Conservation (phyloP, 257 asterid species). For the Nicotiana sylvestris region DNA sequence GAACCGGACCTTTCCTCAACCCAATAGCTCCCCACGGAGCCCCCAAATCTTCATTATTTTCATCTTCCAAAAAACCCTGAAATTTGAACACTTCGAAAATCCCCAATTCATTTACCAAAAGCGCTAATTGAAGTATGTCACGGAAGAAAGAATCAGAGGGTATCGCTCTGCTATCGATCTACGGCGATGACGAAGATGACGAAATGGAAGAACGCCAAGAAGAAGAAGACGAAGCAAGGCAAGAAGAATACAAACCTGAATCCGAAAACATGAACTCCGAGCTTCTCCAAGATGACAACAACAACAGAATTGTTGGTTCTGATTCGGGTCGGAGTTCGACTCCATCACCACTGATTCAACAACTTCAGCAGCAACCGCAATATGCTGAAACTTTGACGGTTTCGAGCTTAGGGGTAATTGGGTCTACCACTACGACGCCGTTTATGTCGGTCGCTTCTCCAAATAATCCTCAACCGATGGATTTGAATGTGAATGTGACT, state of each 20-base stretch:
- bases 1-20: neutral
- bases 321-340: constrained; percentile 26
- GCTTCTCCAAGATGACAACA: constrained; percentile 22
- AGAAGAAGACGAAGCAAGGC: constrained; percentile 19
- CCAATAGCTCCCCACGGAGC: neutral
- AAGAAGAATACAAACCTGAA: constrained; percentile 19
- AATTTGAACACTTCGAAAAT: neutral
- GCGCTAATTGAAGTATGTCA: constrained; percentile 20
- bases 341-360: constrained; percentile 13
- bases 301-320: constrained; percentile 2
- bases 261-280: constrained; percentile 17
- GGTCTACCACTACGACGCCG: constrained; percentile 43
- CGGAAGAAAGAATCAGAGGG: constrained; percentile 82
- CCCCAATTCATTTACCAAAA: neutral
- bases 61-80: neutral
- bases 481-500: constrained; percentile 11
- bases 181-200: constrained; percentile 72
- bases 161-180: constrained; percentile 80
- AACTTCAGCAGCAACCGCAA: constrained; percentile 30
- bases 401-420: constrained; percentile 20
- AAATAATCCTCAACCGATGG: constrained; percentile 44
- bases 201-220: constrained; percentile 32
- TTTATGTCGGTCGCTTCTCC: constrained; percentile 23
- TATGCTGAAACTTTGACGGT: constrained; percentile 33
- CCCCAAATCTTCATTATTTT: neutral